Conservation (phyloP, 1,284 basidiomycete species). For the Irpex sp. region DNA sequence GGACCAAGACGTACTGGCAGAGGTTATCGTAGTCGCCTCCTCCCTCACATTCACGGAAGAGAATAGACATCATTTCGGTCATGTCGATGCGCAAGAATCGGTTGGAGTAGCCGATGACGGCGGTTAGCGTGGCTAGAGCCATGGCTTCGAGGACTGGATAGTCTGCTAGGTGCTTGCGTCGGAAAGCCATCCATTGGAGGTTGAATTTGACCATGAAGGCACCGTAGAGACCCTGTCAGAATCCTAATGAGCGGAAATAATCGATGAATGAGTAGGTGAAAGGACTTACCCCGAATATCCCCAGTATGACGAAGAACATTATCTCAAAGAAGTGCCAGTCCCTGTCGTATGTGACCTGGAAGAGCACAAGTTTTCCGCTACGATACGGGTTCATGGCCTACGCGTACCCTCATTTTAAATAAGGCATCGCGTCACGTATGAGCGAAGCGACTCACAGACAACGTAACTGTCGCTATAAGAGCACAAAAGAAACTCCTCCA, state of each 20-base stretch:
- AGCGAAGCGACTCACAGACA: conserved; percentile 62
- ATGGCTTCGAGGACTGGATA: conserved; percentile 91
- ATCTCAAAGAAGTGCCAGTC: conserved; percentile 99
- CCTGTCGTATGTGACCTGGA: conserved; percentile 96
- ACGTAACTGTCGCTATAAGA: conserved; percentile 91
- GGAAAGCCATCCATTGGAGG: conserved; percentile 91
- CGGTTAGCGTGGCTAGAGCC: conserved; percentile 83
- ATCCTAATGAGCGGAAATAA: neutral
- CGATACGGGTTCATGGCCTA: conserved; percentile 91
- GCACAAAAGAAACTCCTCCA: conserved; percentile 98
- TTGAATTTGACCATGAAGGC: conserved; percentile 98
- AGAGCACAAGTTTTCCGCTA: conserved; percentile 96
- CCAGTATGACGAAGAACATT: conserved; percentile 92
- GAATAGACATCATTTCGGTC: conserved; percentile 95
- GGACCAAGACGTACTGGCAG: too few relatives aligned
- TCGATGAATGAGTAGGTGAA: conserved; percentile 4
- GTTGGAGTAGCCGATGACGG: conserved; percentile 92
- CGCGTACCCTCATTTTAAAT: neutral
- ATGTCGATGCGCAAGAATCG: conserved; percentile 96
- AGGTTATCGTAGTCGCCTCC: conserved; percentile 90
- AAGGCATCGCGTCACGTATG: neutral
- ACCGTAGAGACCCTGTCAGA: conserved; percentile 85
- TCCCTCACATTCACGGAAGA: conserved; percentile 96
- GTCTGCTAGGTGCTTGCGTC: conserved; percentile 81
- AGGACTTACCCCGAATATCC: conserved; percentile 83